Evolutionary conservation across 108 stramenopile species (phyloP).

Genomic region (Cyclotella choctawhatcheeana): DNA sequence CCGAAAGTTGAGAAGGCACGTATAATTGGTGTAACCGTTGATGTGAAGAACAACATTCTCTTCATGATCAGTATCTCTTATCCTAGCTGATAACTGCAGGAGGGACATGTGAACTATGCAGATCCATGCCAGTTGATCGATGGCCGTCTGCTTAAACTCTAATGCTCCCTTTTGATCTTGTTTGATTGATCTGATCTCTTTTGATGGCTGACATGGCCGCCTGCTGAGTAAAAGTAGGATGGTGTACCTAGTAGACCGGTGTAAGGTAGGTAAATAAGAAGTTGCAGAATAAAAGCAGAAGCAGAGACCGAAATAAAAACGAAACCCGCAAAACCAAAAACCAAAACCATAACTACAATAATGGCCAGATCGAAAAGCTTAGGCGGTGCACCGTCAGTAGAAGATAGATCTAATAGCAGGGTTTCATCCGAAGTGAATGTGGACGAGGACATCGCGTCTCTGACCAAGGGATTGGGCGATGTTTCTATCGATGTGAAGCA

Average conservation of each 20-base stretch:
- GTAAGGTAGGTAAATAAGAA: background rate
- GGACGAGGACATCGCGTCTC: constrained; percentile 8
- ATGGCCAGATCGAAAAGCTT: constrained; percentile 1
- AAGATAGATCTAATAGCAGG: background rate
- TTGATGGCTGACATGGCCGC: background rate
- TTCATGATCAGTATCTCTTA: too few relatives aligned
- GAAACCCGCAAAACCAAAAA: background rate
- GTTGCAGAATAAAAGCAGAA: background rate
- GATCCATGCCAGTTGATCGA: too few relatives aligned
- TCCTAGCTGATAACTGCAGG: too few relatives aligned
- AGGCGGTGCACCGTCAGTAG: background rate
- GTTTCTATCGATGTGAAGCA: constrained; percentile 18
- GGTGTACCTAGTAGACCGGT: too few relatives aligned
- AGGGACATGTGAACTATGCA: too few relatives aligned
- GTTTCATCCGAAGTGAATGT: background rate
- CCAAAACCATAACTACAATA: background rate
- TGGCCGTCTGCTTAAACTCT: too few relatives aligned
- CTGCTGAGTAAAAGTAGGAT: background rate
- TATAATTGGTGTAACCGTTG: background rate
- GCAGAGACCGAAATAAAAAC: too few relatives aligned
- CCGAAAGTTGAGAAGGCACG: background rate
- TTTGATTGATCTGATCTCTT: background rate
- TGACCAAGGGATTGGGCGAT: constrained; percentile 24
- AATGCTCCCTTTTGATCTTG: background rate
- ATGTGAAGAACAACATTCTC: background rate